phyloP scores from a whole-genome alignment of 2,329 filamentous ascomycete species.

The Pseudocercospora ulei region DNA sequence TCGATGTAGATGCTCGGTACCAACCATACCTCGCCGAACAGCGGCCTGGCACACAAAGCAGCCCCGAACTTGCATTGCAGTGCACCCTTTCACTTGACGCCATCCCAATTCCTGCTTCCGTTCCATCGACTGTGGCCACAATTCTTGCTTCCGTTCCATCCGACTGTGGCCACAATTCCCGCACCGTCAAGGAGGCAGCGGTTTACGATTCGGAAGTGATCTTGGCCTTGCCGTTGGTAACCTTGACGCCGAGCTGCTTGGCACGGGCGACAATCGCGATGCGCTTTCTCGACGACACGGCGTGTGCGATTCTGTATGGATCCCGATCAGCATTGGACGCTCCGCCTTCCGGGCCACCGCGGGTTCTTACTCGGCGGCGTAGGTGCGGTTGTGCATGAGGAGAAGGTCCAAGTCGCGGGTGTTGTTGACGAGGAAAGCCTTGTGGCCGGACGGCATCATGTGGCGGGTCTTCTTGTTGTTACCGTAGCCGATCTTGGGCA shows the following conservation, averaged over 20 bases:
- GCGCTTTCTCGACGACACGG: constrained; percentile 96
- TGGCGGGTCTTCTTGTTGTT: constrained; percentile 99
- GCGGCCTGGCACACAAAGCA: constrained; percentile 13
- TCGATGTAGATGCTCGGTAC: constrained; percentile 15
- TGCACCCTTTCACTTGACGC: constrained; percentile 14
- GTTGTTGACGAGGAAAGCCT: constrained; percentile 99
- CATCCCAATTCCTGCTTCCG: constrained; percentile 14
- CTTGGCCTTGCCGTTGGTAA: constrained; percentile 98
- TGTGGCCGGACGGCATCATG: constrained; percentile 98
- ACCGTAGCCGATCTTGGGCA: constrained; percentile 99
- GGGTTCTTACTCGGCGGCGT: constrained; percentile 83
- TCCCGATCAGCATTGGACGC: constrained; percentile 33
- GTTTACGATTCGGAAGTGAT: constrained; percentile 78
- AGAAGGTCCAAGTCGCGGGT: constrained; percentile 89
- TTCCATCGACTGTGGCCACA: constrained; percentile 6
- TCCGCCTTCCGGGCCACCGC: constrained; percentile 14
- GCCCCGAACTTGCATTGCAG: constrained; percentile 5
- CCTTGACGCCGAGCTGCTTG: constrained; percentile 98
- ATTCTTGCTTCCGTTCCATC: constrained; percentile 14
- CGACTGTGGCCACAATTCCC: constrained; percentile 18
- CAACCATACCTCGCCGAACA: constrained; percentile 6
- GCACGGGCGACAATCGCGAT: constrained; percentile 95
- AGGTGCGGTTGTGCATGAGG: constrained; percentile 99
- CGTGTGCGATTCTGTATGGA: constrained; percentile 73
- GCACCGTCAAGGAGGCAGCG: constrained; percentile 12